A percentile compares a stretch with the other conserved stretches of the same genome.
Conservation (phyloP, 2,329 filamentous ascomycete genomes). For the Aspergillus pseudoviridinutans region DNA sequence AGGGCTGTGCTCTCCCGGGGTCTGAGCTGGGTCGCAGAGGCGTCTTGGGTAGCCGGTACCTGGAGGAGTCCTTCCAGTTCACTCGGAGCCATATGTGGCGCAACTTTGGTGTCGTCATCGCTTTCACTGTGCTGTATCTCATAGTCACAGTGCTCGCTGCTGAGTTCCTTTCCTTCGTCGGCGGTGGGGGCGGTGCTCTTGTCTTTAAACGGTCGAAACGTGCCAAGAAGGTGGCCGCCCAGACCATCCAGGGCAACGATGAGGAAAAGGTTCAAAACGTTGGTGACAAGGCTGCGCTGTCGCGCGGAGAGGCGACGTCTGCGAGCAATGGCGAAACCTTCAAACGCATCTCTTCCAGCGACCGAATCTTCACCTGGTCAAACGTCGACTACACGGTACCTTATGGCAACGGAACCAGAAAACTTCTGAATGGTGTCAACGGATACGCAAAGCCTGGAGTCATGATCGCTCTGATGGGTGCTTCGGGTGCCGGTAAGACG, state of each 20-base stretch:
- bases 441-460: constrained; percentile 77
- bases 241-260: constrained; percentile 46
- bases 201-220: constrained; percentile 67
- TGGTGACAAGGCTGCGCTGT: constrained; percentile 24
- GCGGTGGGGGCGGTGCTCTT: constrained; percentile 62
- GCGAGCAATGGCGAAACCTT: constrained; percentile 32
- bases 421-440: constrained; percentile 64
- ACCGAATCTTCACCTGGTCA: constrained; percentile 67
- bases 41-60: constrained; percentile 54
- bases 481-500: constrained; percentile 78
- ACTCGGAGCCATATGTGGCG: constrained; percentile 59
- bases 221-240: constrained; percentile 51
- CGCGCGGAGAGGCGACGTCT: constrained; percentile 24
- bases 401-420: constrained; percentile 57
- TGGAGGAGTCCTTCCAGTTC: constrained; percentile 55
- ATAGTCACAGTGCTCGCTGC: constrained; percentile 66
- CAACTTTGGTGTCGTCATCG: constrained; percentile 74
- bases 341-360: constrained; percentile 50
- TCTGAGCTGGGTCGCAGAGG: constrained; percentile 48
- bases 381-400: constrained; percentile 70
- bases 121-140: constrained; percentile 71
- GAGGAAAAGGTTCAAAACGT: constrained; percentile 52
- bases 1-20: constrained; percentile 62
- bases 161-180: constrained; percentile 62
- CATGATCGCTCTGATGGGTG: constrained; percentile 78